Evolutionary conservation across 2,329 filamentous ascomycete genomes (phyloP), one percentile per base, ranked within the genome.

Genomic region (Furcasterigmium furcatum): DNA sequence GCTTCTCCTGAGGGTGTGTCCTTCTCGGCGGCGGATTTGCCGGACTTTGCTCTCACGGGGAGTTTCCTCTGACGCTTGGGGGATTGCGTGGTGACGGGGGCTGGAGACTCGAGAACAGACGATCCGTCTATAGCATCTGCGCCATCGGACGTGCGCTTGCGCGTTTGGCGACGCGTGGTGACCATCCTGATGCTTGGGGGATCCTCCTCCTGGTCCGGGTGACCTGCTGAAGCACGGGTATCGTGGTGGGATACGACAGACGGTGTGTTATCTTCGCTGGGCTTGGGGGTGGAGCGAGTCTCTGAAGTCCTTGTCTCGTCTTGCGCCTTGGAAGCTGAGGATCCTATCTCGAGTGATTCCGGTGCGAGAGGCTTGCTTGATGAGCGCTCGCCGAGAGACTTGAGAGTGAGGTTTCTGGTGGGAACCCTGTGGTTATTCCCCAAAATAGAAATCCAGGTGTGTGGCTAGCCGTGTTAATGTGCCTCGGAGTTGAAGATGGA

Each of bases 31-130:
- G 29, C 22, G 32, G 14, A 39, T 4, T 25, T 44, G n/a, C 12
- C 21, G 22, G 24, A 21, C 41, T 48, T 49, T 5, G 30, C 45
- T 25, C 51, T 43, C 35, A 53, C 44, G 3, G 52, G 47, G 19
- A 53, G 45, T 41, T 55, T 55, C 38, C 46, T 45, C 38, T 49
- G 49, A 14, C 48, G 45, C 40, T 49, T 50, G 25, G 48, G 44
- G 8, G 41, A 22, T 9, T 43, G 30, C 29, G 29, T 38, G 18
- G 27, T 19, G 25, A 7, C 12, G 41, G 20, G 16, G 4, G 22
- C 16, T 16, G 20, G 32, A 3, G 41, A 22, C 10, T 30, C 21
- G 20, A 22, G 18, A 19, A 30, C 22, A 19, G 40, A 29, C 16
- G 16, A 13, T 24, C 21, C 21, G n/a, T 40, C 43, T 7, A 16